phyloP scores from a whole-genome alignment of 1,284 basidiomycete species.

The Rhodotorula sp. region DNA sequence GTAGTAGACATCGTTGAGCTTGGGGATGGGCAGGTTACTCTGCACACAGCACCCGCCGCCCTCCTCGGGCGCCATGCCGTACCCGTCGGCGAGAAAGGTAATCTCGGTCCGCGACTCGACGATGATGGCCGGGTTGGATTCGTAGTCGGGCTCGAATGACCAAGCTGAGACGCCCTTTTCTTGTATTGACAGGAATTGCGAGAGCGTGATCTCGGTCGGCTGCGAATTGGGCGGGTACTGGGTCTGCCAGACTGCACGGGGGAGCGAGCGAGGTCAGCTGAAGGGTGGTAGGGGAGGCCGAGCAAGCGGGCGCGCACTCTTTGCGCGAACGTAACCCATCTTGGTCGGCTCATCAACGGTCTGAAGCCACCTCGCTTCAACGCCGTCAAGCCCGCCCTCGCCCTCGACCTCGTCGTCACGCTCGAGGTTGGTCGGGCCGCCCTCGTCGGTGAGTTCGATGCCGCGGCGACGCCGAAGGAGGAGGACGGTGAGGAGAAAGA shows the following conservation, averaged over 20 bases:
- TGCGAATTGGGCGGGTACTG: conserved; percentile 90
- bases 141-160: conserved; percentile 96
- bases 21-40: conserved; percentile 89
- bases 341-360: conserved; percentile 67
- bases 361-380: conserved; percentile 93
- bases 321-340: conserved; percentile 78
- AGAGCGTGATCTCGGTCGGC: conserved; percentile 92
- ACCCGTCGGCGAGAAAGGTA: conserved; percentile 67
- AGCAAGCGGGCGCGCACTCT: conserved; percentile 62
- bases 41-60: conserved; percentile 70
- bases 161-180: conserved; percentile 97
- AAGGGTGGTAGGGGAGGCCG: too few species aligned
- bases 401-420: conserved; percentile 70
- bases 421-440: conserved; percentile 90
- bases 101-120: conserved; percentile 93
- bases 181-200: conserved; percentile 94
- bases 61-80: conserved; percentile 66
- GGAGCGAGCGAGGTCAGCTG: background rate
- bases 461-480: conserved; percentile 64
- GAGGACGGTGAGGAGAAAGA: conserved; percentile 81
- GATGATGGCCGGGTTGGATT: conserved; percentile 76
- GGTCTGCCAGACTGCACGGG: conserved; percentile 73
- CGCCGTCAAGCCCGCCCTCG: conserved; percentile 85
- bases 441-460: conserved; percentile 62
- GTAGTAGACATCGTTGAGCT: conserved; percentile 95